Evolutionary conservation across 225 moss, liverwort and hornwort species (phyloP).

Genomic region (Sphagnum tenellum): DNA sequence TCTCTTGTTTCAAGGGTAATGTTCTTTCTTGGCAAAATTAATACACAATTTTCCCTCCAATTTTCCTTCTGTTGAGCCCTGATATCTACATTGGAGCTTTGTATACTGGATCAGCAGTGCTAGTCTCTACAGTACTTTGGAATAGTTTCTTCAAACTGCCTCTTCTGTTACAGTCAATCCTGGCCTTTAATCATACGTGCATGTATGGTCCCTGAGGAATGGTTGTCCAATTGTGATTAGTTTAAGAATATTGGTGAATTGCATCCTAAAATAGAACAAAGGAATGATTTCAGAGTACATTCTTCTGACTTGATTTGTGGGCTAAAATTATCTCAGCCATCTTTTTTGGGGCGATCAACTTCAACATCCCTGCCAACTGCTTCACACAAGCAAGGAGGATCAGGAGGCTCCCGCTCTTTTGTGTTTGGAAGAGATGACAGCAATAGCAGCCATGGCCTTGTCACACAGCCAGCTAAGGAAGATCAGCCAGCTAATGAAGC

Average conservation of each 20-base stretch:
- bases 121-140: background rate
- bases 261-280: too few species aligned
- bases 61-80: background rate
- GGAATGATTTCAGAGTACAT: too few species aligned
- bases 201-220: background rate
- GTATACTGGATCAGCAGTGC: background rate
- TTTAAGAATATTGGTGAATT: too few species aligned
- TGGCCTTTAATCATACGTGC: background rate
- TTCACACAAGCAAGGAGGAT: slow-evolving; percentile 43
- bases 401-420: slow-evolving; percentile 70
- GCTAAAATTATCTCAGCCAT: slow-evolving; percentile 35
- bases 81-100: background rate
- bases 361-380: slow-evolving; percentile 47
- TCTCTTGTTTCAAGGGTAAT: slow-evolving; percentile 15
- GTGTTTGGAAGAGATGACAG: slow-evolving; percentile 87
- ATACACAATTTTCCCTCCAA: background rate
- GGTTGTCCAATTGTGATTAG: too few species aligned
- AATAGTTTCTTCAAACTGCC: background rate
- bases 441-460: slow-evolving; percentile 49
- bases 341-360: slow-evolving; percentile 60
- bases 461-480: slow-evolving; percentile 20
- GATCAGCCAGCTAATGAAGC: slow-evolving; percentile 24
- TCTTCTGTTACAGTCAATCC: too few species aligned
- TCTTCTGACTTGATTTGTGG: too few species aligned
- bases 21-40: slow-evolving; percentile 1